phyloP scores from a whole-genome alignment of 768 basidiomycete genomes.

The Panaeolus papilionaceus region DNA sequence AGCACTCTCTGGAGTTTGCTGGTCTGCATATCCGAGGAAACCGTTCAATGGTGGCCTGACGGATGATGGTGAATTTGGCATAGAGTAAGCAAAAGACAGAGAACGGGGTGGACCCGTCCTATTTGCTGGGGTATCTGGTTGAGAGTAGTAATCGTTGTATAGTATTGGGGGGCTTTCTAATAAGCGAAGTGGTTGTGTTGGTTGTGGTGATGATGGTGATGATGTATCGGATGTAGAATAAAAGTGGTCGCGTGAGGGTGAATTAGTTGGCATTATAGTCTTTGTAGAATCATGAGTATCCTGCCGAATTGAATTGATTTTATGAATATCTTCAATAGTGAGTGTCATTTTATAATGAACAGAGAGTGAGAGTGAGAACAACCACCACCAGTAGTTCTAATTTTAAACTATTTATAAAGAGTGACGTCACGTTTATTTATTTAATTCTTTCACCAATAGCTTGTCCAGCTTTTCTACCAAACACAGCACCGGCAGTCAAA shows the following conservation, averaged over 20 bases:
- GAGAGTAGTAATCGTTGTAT: constrained; percentile 17
- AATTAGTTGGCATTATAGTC: constrained; percentile 21
- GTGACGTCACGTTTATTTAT: constrained; percentile 26
- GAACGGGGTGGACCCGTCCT: constrained; percentile 80
- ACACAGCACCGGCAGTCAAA: constrained; percentile 68
- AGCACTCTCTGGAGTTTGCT: constrained; percentile 36
- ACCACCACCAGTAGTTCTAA: background rate
- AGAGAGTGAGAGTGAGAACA: background rate
- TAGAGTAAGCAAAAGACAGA: constrained; percentile 67
- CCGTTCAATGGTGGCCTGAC: constrained; percentile 20
- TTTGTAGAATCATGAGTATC: constrained; percentile 25
- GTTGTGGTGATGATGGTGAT: constrained; percentile 51
- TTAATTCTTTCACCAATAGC: constrained; percentile 41
- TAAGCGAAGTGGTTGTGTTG: too few relatives aligned
- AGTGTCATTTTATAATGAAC: constrained; percentile 31
- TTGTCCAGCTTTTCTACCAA: constrained; percentile 62
- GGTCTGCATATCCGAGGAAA: constrained; percentile 26
- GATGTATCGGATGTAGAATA: constrained; percentile 49
- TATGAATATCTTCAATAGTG: constrained; percentile 30
- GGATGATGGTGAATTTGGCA: constrained; percentile 47
- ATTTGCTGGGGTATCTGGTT: constrained; percentile 57
- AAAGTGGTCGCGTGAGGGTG: constrained; percentile 14
- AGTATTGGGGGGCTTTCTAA: too few relatives aligned
- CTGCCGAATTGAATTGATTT: constrained; percentile 14
- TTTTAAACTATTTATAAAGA: constrained; percentile 2